Evolutionary conservation across 306 rosid genomes (phyloP).

Genomic region (Datisca glomerata): DNA sequence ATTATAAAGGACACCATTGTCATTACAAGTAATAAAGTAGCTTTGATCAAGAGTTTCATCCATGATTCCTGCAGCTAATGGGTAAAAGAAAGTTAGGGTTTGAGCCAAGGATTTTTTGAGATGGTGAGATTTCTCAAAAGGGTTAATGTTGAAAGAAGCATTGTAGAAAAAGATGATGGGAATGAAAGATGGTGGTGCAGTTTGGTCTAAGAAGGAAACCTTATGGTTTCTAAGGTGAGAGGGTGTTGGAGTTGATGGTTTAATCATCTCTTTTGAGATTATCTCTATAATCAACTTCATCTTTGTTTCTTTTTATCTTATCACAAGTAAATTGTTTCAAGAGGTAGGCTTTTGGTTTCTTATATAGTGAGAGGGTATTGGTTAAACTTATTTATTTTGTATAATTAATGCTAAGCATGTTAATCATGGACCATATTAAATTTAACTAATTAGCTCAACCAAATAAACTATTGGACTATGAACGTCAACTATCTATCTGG

Average conservation of each 20-base stretch:
- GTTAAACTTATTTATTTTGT: too few species aligned
- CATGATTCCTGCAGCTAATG: constrained; percentile 3
- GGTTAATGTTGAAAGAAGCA: not conserved
- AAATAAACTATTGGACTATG: too few species aligned
- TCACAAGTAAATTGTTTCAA: too few species aligned
- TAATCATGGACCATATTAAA: too few species aligned
- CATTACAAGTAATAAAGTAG: constrained; percentile 13
- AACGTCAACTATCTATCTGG: too few species aligned
- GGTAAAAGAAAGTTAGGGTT: constrained; percentile 14
- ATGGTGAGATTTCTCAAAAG: not conserved
- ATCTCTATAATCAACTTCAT: too few species aligned
- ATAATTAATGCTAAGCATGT: too few species aligned
- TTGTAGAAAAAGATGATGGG: constrained; percentile 23
- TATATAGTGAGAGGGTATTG: too few species aligned
- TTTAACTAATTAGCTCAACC: too few species aligned
- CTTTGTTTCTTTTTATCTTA: too few species aligned
- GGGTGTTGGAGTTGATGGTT: constrained; percentile 28
- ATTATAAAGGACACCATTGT: constrained; percentile 9
- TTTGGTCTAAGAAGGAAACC: constrained; percentile 34
- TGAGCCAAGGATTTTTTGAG: constrained; percentile 17
- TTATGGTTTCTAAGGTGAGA: constrained; percentile 12
- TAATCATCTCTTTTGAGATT: too few species aligned
- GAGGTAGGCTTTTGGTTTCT: too few species aligned
- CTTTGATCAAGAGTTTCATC: constrained; percentile 5
- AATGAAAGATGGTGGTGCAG: constrained; percentile 19